Evolutionary conservation across 1,139 yeast species (phyloP).

Genomic region (Yamadazyma atmosphaerica): DNA sequence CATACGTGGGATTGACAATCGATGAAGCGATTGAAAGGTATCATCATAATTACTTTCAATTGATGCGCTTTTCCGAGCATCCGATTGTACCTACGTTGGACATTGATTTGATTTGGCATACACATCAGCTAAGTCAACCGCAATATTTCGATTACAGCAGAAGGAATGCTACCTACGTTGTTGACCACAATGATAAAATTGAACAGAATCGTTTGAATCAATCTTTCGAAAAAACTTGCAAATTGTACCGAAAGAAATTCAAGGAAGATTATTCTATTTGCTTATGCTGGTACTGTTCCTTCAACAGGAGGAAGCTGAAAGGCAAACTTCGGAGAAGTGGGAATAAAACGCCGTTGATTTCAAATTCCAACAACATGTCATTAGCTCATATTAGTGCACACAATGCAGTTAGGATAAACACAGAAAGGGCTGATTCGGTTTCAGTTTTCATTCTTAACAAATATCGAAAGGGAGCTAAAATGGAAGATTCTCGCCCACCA

Average conservation of each 20-base stretch:
- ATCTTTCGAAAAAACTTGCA: constrained; percentile 13
- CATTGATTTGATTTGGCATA: constrained; percentile 42
- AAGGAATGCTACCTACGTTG: constrained; percentile 9
- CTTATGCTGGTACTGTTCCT: constrained; percentile 17
- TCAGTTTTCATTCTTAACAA: background rate
- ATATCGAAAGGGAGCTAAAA: constrained; percentile 1
- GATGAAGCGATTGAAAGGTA: constrained; percentile 25
- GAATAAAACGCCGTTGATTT: constrained; percentile 4
- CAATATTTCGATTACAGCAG: constrained; percentile 25
- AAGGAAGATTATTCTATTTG: constrained; percentile 17
- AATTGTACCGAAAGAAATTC: constrained; percentile 6
- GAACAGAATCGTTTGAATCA: constrained; percentile 14
- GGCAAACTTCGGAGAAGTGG: background rate
- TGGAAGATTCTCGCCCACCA: background rate
- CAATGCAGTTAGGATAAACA: constrained; percentile 9
- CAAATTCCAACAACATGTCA: background rate
- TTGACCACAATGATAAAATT: constrained; percentile 21
- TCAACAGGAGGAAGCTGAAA: constrained; percentile 4
- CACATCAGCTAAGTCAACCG: constrained; percentile 32
- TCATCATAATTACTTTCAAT: constrained; percentile 22
- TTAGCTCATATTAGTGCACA: constrained; percentile 12
- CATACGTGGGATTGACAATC: constrained; percentile 20
- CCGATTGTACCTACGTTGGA: constrained; percentile 39
- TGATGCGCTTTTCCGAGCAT: constrained; percentile 11
- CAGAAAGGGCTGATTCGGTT: constrained; percentile 4